A percentile compares a stretch with the other conserved stretches of the same genome.
These are phyloP conservation scores for Capronia coronata DNA, from an alignment of 2,329 filamentous ascomycete species.

Conservation along the genomic window DNA sequence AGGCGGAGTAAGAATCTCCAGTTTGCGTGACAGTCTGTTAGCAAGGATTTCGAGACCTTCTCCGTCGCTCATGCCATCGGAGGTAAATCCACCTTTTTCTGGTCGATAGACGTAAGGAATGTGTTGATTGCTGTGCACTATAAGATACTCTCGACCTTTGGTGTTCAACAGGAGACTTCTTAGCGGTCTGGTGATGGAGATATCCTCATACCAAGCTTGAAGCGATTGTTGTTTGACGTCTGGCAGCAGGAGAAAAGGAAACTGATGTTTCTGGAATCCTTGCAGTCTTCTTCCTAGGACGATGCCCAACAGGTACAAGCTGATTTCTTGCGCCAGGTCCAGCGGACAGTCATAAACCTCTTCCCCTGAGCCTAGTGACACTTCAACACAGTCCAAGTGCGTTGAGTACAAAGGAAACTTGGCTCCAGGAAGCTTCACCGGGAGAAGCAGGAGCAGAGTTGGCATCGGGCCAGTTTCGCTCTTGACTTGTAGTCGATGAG, in stretches of 20 bases:
- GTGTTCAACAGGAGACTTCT: not conserved
- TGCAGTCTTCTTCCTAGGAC: conserved; percentile 12
- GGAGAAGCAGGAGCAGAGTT: conserved; percentile 18
- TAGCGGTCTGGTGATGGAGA: conserved; percentile 3
- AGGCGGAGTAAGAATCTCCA: conserved; percentile 33
- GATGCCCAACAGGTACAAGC: conserved; percentile 5
- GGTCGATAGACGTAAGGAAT: conserved; percentile 11
- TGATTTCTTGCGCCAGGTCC: conserved; percentile 11
- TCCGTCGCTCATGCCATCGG: not conserved
- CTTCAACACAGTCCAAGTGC: not conserved
- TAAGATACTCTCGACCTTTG: conserved; percentile 4
- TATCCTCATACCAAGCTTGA: conserved; percentile 11
- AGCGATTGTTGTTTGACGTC: conserved; percentile 7
- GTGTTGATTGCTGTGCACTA: not conserved
- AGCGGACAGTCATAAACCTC: conserved; percentile 1
- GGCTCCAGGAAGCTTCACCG: conserved; percentile 8
- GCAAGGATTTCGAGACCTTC: conserved; percentile 14
- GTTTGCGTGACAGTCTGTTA: conserved; percentile 31
- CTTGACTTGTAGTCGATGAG: conserved; percentile 15
- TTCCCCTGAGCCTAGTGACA: conserved; percentile 3
- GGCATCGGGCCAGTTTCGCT: conserved; percentile 4
- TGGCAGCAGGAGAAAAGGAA: conserved; percentile 22
- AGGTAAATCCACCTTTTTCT: not conserved
- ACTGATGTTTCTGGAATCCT: conserved; percentile 7
- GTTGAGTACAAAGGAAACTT: conserved; percentile 12